Evolutionary conservation across 1,284 basidiomycete species (phyloP).

Genomic region (Rhodofomes roseus): DNA sequence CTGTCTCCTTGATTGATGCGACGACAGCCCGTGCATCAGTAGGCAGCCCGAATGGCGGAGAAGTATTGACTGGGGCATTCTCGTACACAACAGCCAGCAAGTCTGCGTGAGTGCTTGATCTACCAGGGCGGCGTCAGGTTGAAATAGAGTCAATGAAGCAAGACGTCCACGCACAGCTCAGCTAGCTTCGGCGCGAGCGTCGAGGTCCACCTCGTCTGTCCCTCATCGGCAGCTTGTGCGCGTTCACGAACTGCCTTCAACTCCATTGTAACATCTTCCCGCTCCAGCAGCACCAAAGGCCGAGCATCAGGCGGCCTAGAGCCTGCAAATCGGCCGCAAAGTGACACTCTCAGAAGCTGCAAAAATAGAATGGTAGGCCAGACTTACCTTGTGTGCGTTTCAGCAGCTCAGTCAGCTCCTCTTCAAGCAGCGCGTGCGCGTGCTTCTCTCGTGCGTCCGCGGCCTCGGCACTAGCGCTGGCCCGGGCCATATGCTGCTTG

Average conservation of each 20-base stretch:
- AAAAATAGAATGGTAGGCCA: neutral
- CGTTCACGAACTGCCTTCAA: slow-evolving; percentile 8
- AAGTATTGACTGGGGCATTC: slow-evolving; percentile 24
- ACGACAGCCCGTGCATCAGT: slow-evolving; percentile 7
- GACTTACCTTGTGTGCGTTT: slow-evolving; percentile 14
- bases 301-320: slow-evolving; percentile 1
- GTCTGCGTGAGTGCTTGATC: slow-evolving; percentile 9
- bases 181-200: slow-evolving; percentile 5
- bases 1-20: slow-evolving; percentile 6
- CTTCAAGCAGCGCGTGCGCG: slow-evolving; percentile 7
- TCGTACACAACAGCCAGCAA: slow-evolving; percentile 18
- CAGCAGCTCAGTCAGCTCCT: slow-evolving; percentile 11
- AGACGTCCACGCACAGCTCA: slow-evolving; percentile 13
- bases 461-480: neutral
- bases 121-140: neutral
- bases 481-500: too few species aligned
- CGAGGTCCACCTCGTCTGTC: slow-evolving; percentile 12
- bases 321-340: neutral
- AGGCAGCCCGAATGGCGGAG: slow-evolving; percentile 19
- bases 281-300: slow-evolving; percentile 21
- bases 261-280: slow-evolving; percentile 16
- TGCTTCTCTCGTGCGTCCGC: neutral
- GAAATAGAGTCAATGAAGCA: neutral
- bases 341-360: neutral
- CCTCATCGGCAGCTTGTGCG: neutral